A percentile compares a stretch with the other conserved stretches of the same genome.
Conservation (phyloP, 768 basidiomycete species). For the Daedalea quercina region DNA sequence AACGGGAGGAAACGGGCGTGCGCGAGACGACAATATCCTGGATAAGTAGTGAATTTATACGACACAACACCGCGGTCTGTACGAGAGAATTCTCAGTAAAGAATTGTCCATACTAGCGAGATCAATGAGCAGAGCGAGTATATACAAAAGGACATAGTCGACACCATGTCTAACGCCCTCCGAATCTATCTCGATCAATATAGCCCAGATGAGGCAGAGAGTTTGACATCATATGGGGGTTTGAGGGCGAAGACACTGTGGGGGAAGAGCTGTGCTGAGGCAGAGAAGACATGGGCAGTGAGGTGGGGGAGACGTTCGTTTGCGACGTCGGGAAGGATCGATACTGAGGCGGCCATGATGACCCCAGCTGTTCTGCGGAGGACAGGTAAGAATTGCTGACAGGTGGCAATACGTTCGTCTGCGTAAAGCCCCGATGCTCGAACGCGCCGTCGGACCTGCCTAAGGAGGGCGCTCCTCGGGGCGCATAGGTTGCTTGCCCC, state of each 20-base stretch:
- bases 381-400: conserved; percentile 16
- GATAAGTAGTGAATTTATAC: too few relatives aligned
- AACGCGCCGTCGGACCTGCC: conserved; percentile 16
- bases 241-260: conserved; percentile 20
- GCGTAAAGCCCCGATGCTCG: conserved; percentile 16
- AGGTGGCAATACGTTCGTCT: conserved; percentile 21
- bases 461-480: conserved; percentile 17
- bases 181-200: conserved; percentile 15
- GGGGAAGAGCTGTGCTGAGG: conserved; percentile 19
- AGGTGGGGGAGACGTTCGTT: conserved; percentile 10
- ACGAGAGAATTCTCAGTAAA: too few relatives aligned
- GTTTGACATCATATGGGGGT: conserved; percentile 1
- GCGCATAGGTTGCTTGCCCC: conserved; percentile 9
- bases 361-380: not conserved
- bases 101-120: not conserved
- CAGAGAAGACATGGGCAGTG: conserved; percentile 22
- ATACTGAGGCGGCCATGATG: conserved; percentile 15
- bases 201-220: conserved; percentile 8
- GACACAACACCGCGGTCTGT: too few relatives aligned
- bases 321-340: conserved; percentile 12
- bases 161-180: conserved; percentile 3
- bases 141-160: not conserved
- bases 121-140: not conserved
- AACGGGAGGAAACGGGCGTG: too few relatives aligned
- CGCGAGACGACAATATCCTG: too few relatives aligned